Evolutionary conservation across 1,284 basidiomycete species (phyloP), one percentile per base, ranked within the genome.

Genomic region (Anthracocystis panici-leucophaei): DNA sequence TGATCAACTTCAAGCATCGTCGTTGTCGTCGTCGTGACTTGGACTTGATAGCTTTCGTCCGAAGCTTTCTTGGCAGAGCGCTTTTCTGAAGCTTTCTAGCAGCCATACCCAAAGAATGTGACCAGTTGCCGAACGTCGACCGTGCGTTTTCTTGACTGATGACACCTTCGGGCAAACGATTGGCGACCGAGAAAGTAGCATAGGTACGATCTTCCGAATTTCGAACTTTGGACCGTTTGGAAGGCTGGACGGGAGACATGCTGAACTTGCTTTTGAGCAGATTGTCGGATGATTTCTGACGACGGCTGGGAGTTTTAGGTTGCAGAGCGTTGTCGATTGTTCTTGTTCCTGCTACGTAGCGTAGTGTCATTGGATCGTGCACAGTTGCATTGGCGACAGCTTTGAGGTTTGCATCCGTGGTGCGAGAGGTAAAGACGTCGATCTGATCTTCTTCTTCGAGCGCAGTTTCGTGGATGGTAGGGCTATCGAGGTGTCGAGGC

Each of bases 161-260:
- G 3, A 57, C 31, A 1, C 53, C 67, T 33, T 70, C 67, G 11
- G 53, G 20, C 0, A 57, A 3, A 1, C 51, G 49, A 1, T 52
- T 5, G 18, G 54, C 20, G 21, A 56, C 29, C 35, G 35, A 38
- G 14, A 38, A 38, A 25, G 38, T 44, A 8, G 44, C 29, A 6
- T 38, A 40, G 10, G 41, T 23, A 5, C 51, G 54, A n/a, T 69
- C 63, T 25, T 75, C 51, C 7, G 59, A 71, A 5, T 29, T 40
- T 1, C 73, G 45, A 1, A 51, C 29, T 41, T 75, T 75, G 44
- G 45, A 51, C 29, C 61, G 60, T 25, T 71, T 67, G 5, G 73
- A 65, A 9, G 51, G 59, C 27, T 75, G 73, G 12, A 67, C 61
- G 21, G 73, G 73, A 6, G 73, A 75, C 67, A 75, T 75, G 65